Conservation (phyloP, 2,329 filamentous ascomycete genomes). For the Reticulascus tulasneorum region DNA sequence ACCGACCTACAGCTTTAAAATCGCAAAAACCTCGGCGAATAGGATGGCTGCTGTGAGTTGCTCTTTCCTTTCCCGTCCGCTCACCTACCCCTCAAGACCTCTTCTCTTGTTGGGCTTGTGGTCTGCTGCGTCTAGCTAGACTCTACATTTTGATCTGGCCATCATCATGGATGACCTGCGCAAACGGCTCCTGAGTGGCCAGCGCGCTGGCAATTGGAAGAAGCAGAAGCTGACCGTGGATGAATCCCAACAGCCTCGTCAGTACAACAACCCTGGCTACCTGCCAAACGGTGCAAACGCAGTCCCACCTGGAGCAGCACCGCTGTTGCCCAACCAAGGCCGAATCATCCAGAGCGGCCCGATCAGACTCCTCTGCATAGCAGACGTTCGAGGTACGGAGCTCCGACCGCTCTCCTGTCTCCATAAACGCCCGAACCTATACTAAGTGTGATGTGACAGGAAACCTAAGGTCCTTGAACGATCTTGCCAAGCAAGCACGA, state of each 20-base stretch:
- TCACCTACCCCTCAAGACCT: not conserved
- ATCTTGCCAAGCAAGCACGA: conserved; percentile 88
- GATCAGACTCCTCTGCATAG: conserved; percentile 65
- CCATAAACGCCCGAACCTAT: too few relatives aligned
- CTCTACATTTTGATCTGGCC: too few relatives aligned
- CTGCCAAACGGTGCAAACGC: conserved; percentile 58
- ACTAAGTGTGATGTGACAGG: conserved; percentile 48
- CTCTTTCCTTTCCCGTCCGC: not conserved
- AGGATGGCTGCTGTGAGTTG: conserved; percentile 16
- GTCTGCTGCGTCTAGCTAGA: not conserved
- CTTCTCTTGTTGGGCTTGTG: not conserved
- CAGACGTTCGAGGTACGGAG: conserved; percentile 64
- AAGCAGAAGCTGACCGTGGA: too few relatives aligned
- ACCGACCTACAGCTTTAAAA: not conserved
- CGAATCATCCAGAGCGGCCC: conserved; percentile 63
- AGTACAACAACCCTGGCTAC: conserved; percentile 52
- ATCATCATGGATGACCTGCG: not conserved
- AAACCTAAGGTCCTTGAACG: conserved; percentile 92
- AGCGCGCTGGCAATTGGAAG: too few relatives aligned
- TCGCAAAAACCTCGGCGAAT: conserved; percentile 12
- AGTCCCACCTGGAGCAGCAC: conserved; percentile 56
- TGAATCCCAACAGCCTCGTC: conserved; percentile 31
- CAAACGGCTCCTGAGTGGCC: too few relatives aligned
- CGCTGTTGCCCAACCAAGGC: conserved; percentile 64
- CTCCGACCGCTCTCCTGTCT: not conserved